Evolutionary conservation across 2,329 filamentous ascomycete genomes (phyloP).

Genomic region (Didymella arachidicola): DNA sequence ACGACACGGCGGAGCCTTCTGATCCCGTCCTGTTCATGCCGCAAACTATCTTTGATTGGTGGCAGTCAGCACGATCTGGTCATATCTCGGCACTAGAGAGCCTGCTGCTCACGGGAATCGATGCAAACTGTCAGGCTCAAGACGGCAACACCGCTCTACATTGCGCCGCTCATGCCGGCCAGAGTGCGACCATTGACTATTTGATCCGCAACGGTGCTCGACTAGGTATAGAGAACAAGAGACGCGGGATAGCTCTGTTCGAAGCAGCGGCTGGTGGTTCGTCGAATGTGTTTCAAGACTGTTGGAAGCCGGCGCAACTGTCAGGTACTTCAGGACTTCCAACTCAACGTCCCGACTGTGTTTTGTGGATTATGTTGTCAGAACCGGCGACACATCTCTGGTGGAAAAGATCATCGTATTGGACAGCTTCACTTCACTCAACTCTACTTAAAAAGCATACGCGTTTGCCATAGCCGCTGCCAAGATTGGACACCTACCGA

Average conservation of each 20-base stretch:
- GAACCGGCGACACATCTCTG: neutral
- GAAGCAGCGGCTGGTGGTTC: neutral
- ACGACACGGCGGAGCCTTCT: neutral
- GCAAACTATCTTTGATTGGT: constrained; percentile 1
- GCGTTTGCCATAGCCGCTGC: neutral
- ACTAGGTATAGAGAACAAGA: neutral
- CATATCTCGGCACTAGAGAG: neutral
- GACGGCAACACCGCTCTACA: constrained; percentile 24
- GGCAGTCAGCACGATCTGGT: constrained; percentile 16
- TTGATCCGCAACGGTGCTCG: constrained; percentile 12
- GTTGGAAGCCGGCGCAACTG: neutral
- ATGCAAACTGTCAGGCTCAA: neutral
- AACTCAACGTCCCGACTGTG: neutral
- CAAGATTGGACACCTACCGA: neutral
- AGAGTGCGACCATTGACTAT: neutral
- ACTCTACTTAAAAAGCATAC: neutral
- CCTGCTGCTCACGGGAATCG: neutral
- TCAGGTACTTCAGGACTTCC: neutral
- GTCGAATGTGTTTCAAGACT: neutral
- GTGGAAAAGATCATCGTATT: neutral
- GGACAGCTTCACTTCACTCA: no score
- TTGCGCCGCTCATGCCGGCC: constrained; percentile 22
- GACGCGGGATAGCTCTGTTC: neutral
- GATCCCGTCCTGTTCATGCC: no score
- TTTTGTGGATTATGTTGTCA: neutral